Base-by-base conservation (phyloP, 2,329 filamentous ascomycete species). In the Claviceps capensis region DNA sequence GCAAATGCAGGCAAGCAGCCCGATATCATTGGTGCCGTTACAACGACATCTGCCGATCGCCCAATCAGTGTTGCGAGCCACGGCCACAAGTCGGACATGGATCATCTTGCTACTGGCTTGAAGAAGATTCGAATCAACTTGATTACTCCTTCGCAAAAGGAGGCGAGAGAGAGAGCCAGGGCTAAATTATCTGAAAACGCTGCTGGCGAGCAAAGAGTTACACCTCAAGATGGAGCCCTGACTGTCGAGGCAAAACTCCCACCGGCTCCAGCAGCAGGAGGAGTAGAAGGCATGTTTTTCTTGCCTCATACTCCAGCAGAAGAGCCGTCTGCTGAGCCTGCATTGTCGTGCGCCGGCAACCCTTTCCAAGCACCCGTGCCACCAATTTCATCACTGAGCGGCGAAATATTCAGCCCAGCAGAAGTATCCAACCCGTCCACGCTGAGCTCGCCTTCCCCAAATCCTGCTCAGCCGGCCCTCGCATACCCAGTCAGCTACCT, bases 61-160 rank as follows among this genome's bases (percentile, higher is more conserved):
- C 41, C 40, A 11, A 37, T 49, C n/a, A 38, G 38, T 16, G 40
- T 49, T 7, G 56, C 50, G 2, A 48, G 56, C 30, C 49, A 58
- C n/a, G 47, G 56, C 23, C 42, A 49, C 4, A 57, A 54, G 2
- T 67, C 71, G 47, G 74, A 74, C 48, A 61, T 83, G 38, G 77
- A 82, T 50, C 73, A 67, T 48, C 70, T 84, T 54, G 76, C 78
- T 0, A 71, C 69, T 38, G 75, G 77, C 1, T 77, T 83, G 73
- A 81, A 77, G 62, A 81, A 76, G 62, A 78, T 83, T 53, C 81
- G 77, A 61, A 79, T 83, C 58, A 82, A 77, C 50, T 62, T 83
- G 23, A 69, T 82, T 41, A 81, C 78, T 1, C 73, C 80, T 54
- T 71, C 78, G 41, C 76, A 81, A 58, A 75, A 72, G 57, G 78